Evolutionary conservation across 2,329 filamentous ascomycete genomes (phyloP).

Genomic region (Daldinia sp.): DNA sequence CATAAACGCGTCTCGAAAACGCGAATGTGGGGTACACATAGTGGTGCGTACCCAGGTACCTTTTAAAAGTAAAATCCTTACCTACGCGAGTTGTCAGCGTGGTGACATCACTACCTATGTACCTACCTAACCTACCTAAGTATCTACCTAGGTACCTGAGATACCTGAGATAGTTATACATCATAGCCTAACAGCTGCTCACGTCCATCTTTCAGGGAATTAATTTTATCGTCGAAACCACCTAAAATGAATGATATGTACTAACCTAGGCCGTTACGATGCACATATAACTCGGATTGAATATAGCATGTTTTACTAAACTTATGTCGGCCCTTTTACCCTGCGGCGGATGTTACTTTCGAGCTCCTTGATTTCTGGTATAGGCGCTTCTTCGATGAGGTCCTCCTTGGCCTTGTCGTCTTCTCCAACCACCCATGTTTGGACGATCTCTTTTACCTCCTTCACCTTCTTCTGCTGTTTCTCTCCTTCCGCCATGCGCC

Average conservation of each 20-base stretch:
- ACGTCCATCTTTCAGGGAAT: not conserved
- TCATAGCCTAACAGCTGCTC: slow-evolving; percentile 14
- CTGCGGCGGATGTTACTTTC: slow-evolving; percentile 37
- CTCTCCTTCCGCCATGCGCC: slow-evolving; percentile 74
- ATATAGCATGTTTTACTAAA: not conserved
- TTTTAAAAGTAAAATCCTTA: not conserved
- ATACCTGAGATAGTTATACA: too few relatives aligned
- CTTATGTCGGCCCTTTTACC: slow-evolving; percentile 25
- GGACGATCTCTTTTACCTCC: slow-evolving; percentile 74
- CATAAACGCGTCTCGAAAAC: slow-evolving; percentile 36
- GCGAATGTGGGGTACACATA: slow-evolving; percentile 34
- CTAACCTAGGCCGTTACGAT: not conserved
- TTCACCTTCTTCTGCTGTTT: slow-evolving; percentile 65
- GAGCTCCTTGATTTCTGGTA: slow-evolving; percentile 11
- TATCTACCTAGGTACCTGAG: too few relatives aligned
- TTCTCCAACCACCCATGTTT: slow-evolving; percentile 72
- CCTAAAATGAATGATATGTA: not conserved
- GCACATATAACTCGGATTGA: not conserved
- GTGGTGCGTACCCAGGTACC: too few relatives aligned
- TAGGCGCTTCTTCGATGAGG: slow-evolving; percentile 23
- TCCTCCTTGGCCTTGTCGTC: slow-evolving; percentile 45
- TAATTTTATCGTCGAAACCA: not conserved
- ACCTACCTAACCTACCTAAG: too few relatives aligned
- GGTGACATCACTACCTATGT: slow-evolving; percentile 7
- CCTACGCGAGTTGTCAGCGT: not conserved